phyloP scores from a whole-genome alignment of 2,329 filamentous ascomycete species.

The Pyrenophora teres region DNA sequence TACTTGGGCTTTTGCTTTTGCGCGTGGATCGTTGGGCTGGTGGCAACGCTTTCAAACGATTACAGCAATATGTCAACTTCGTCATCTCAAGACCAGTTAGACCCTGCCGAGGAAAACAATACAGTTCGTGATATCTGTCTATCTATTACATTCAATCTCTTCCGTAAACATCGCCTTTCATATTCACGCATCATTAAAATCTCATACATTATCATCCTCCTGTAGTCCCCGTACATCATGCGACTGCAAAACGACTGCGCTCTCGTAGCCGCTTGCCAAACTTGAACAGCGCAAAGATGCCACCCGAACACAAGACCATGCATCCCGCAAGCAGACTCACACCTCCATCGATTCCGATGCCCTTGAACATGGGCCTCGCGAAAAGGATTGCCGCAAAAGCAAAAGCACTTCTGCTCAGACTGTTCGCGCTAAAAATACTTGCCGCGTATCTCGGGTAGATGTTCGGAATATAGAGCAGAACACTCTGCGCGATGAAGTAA shows the following conservation, averaged over 20 bases:
- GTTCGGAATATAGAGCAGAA: slow-evolving; percentile 68
- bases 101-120: no score
- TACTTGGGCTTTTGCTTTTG: no score
- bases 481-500: slow-evolving; percentile 50
- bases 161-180: background rate
- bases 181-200: background rate
- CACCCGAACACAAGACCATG: slow-evolving; percentile 51
- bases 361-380: slow-evolving; percentile 61
- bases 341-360: slow-evolving; percentile 63
- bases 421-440: slow-evolving; percentile 65
- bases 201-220: no score
- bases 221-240: slow-evolving; percentile 1
- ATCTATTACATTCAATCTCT: background rate
- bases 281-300: slow-evolving; percentile 63
- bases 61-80: no score
- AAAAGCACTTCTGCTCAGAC: slow-evolving; percentile 60
- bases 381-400: slow-evolving; percentile 65
- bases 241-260: slow-evolving; percentile 61
- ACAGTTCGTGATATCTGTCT: background rate
- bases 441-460: slow-evolving; percentile 57
- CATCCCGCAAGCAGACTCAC: slow-evolving; percentile 60
- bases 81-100: no score
- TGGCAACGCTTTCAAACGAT: no score
- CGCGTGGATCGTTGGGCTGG: no score
- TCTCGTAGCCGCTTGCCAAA: slow-evolving; percentile 60